A percentile compares a stretch with the other conserved stretches of the same genome.
phyloP scores from a whole-genome alignment of 129 eudicot species.

The Silybum marianum region DNA sequence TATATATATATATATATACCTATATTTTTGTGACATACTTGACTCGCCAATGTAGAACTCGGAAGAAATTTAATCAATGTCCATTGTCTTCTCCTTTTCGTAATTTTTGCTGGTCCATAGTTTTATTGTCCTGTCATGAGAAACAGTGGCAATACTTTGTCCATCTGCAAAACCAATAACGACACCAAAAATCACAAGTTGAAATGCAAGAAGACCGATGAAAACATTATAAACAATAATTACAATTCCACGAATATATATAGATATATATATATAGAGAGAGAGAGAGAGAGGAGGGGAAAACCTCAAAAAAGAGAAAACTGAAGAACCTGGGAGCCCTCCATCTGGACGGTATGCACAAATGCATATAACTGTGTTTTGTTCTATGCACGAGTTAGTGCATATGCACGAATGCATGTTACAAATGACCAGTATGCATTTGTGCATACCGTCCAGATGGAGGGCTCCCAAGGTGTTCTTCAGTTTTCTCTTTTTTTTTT shows the following conservation, averaged over 20 bases:
- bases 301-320: too few relatives aligned
- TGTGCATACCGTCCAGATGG: too few relatives aligned
- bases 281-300: too few relatives aligned
- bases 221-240: not conserved
- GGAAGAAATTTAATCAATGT: conserved; percentile 44
- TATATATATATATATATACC: not conserved
- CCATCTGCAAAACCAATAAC: conserved; percentile 56
- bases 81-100: conserved; percentile 64
- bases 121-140: conserved; percentile 71
- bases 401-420: too few relatives aligned
- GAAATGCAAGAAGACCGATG: not conserved
- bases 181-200: not conserved
- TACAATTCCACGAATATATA: not conserved
- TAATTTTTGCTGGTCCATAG: conserved; percentile 58
- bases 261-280: too few relatives aligned
- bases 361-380: too few relatives aligned
- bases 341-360: too few relatives aligned
- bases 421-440: too few relatives aligned
- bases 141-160: conserved; percentile 63
- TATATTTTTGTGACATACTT: not conserved
- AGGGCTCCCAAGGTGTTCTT: too few relatives aligned
- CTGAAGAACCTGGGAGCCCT: too few relatives aligned
- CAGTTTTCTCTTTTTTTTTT: too few relatives aligned
- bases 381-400: too few relatives aligned
- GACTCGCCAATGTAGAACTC: not conserved